A percentile compares a stretch with the other conserved stretches of the same genome.
Conservation (phyloP, 2,329 filamentous ascomycete species). For the Microcera coccophila region DNA sequence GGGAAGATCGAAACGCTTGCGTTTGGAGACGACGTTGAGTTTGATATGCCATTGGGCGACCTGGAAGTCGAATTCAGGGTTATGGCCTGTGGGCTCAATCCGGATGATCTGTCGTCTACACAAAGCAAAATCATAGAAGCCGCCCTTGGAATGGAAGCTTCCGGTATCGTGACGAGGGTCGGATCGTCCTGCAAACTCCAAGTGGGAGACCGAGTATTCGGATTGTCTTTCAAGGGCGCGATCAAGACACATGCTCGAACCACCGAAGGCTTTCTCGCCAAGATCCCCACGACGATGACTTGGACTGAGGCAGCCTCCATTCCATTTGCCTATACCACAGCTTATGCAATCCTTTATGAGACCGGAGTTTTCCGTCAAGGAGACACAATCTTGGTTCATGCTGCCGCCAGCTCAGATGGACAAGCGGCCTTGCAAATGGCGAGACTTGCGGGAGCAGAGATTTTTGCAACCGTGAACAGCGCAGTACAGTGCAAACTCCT, state of each 20-base stretch:
- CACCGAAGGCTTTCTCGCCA: constrained; percentile 2
- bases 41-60: constrained; percentile 2
- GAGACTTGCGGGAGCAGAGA: constrained; percentile 21
- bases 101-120: background rate
- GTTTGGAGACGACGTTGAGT: constrained; percentile 11
- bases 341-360: constrained; percentile 11
- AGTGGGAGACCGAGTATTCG: constrained; percentile 24
- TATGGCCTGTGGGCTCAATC: constrained; percentile 11
- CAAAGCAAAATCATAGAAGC: background rate
- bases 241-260: constrained; percentile 8
- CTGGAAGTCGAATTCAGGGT: constrained; percentile 23
- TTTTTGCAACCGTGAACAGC: constrained; percentile 18
- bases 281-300: constrained; percentile 34
- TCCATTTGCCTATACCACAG: constrained; percentile 31
- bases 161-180: constrained; percentile 21
- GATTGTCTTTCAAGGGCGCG: constrained; percentile 2
- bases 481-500: constrained; percentile 30
- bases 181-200: constrained; percentile 8
- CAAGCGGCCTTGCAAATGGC: constrained; percentile 30
- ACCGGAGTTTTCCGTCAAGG: constrained; percentile 29
- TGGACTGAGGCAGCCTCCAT: constrained; percentile 34
- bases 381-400: constrained; percentile 33
- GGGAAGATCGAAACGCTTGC: background rate
- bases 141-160: constrained; percentile 16
- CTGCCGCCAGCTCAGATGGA: constrained; percentile 30